Evolutionary conservation across 2,329 filamentous ascomycete species (phyloP).

Genomic region (Monilinia aucupariae): DNA sequence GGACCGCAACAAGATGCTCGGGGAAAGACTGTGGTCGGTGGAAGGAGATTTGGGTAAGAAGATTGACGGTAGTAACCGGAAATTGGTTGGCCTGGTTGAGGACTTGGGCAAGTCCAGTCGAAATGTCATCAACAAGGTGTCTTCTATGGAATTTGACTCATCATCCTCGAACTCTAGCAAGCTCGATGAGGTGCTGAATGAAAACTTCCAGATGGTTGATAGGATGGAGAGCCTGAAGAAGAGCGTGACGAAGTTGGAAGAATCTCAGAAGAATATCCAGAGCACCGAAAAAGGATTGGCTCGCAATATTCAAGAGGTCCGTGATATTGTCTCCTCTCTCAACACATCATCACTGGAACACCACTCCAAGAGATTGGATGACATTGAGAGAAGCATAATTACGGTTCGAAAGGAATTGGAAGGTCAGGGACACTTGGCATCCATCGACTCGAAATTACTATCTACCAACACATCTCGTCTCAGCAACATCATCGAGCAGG

Average conservation of each 20-base stretch:
- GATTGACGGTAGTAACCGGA: constrained; percentile 24
- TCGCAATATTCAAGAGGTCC: constrained; percentile 20
- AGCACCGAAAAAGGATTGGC: constrained; percentile 20
- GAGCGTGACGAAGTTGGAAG: constrained; percentile 21
- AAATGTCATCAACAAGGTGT: constrained; percentile 20
- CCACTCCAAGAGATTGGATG: constrained; percentile 20
- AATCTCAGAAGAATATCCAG: constrained; percentile 16
- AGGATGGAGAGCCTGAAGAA: constrained; percentile 20
- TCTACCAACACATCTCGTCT: constrained; percentile 22
- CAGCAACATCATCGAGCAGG: constrained; percentile 20
- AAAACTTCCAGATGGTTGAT: constrained; percentile 19
- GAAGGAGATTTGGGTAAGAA: constrained; percentile 27
- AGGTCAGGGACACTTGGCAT: constrained; percentile 22
- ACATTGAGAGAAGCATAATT: constrained; percentile 22
- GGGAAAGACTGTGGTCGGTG: constrained; percentile 23
- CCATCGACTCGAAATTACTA: constrained; percentile 25
- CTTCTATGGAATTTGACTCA: constrained; percentile 18
- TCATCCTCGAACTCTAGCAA: constrained; percentile 17
- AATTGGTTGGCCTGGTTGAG: constrained; percentile 22
- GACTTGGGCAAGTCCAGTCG: constrained; percentile 23
- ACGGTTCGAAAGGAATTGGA: constrained; percentile 24
- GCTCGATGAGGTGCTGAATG: constrained; percentile 19
- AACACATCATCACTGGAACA: constrained; percentile 22
- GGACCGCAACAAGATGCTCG: constrained; percentile 25
- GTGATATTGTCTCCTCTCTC: constrained; percentile 21